Evolutionary conservation across 441 rosid species (phyloP).

Genomic region (Brassica balearica): DNA sequence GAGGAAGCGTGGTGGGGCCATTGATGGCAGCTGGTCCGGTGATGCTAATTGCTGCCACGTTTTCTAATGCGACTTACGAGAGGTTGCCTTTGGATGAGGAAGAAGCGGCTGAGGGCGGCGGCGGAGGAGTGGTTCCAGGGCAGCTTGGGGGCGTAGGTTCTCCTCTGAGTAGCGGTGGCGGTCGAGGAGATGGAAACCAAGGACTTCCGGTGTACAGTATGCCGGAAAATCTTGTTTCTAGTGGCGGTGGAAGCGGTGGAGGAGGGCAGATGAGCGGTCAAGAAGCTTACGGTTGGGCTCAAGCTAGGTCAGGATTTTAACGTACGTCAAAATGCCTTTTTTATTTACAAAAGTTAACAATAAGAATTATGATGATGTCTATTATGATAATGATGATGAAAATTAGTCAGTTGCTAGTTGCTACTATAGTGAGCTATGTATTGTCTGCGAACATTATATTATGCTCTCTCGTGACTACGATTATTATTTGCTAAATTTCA

Average conservation of each 20-base stretch:
- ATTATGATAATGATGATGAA: constrained; percentile 31
- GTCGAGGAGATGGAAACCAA: constrained; percentile 47
- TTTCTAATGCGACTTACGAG: constrained; percentile 66
- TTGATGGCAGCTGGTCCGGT: constrained; percentile 65
- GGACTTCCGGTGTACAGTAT: constrained; percentile 58
- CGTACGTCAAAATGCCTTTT: constrained; percentile 16
- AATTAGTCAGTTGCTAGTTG: constrained; percentile 28
- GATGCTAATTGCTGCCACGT: constrained; percentile 63
- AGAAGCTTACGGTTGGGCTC: constrained; percentile 63
- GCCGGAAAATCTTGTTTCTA: constrained; percentile 64
- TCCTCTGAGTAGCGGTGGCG: constrained; percentile 49
- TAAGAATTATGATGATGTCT: constrained; percentile 40
- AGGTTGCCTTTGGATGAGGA: constrained; percentile 71
- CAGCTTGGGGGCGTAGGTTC: constrained; percentile 47
- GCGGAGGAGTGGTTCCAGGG: constrained; percentile 41
- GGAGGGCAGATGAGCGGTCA: constrained; percentile 65
- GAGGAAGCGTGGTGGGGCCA: constrained; percentile 63
- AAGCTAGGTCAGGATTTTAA: constrained; percentile 62
- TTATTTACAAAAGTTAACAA: constrained; percentile 37
- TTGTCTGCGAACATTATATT: constrained; percentile 41
- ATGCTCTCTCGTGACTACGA: constrained; percentile 32
- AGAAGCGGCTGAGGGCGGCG: constrained; percentile 52
- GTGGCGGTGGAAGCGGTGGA: constrained; percentile 37
- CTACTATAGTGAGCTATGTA: constrained; percentile 37
- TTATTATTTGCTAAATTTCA: constrained; percentile 37